Evolutionary conservation across 306 rosid genomes (phyloP), one percentile per base, ranked within the genome.

Genomic region (Purshia tridentata): DNA sequence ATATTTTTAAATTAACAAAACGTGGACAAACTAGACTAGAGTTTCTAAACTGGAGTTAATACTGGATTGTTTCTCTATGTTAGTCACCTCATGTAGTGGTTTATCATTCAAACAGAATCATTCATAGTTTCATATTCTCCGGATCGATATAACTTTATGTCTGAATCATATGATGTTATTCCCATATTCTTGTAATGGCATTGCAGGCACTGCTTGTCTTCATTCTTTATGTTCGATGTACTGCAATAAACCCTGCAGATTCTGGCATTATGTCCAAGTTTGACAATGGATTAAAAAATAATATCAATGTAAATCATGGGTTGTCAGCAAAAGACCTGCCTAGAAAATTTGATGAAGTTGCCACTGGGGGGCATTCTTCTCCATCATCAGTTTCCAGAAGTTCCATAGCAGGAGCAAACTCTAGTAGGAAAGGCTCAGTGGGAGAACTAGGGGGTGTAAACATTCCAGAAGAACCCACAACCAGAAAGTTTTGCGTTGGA

Each of bases 221-320:
- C 84, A 86, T 91, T 85, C 96, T 93, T 82, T 93, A 93, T 65
- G 81, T 88, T 65, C 89, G 98, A 78, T 93, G 96, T 75, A 93
- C 98, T 37, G 98, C 98, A 70, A 93, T 93, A 70, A 93, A 93
- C 82, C 98, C 98, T 44, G 97, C 98, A 8, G 98, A 93, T 85
- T 97, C 98, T 6, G 96, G 98, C 78, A 93, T 93, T 63, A 91
- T 93, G 94, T 86, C 86, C 75, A 89, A 82, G 80, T 93, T 91
- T 83, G 86, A 85, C 47, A 80, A 80, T 67, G 79, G 85, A 61
- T 69, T 47, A 45, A 73, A 72, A 69, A 83, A 86, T 79, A 80
- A 40, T 57, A 69, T 75, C 51, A 73, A 78, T 52, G 59, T 84
- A 49, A 78, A 87, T 76, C 89, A 69, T 72, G 84, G 69, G 74